Conservation (phyloP, 805 yeast species). For the Wickerhamia fluorescens region DNA sequence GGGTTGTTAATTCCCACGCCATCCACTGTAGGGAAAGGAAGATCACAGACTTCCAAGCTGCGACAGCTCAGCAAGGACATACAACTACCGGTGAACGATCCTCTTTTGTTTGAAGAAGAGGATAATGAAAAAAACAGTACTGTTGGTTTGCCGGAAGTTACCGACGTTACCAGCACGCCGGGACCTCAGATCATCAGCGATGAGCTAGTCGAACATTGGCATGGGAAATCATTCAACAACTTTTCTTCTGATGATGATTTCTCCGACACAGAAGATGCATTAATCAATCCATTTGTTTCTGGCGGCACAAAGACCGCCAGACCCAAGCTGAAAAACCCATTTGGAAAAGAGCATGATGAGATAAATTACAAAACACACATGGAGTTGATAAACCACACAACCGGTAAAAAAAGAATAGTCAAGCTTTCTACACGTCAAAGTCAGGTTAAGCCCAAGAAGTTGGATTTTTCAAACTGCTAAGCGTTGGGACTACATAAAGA, state of each 20-base stretch:
- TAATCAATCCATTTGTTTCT: conserved; percentile 19
- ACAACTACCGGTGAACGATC: too few species aligned
- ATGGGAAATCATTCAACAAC: conserved; percentile 24
- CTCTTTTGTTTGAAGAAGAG: conserved; percentile 22
- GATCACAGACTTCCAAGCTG: too few species aligned
- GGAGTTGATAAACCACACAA: conserved; percentile 26
- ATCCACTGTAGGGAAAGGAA: conserved; percentile 32
- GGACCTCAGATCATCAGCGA: conserved; percentile 26
- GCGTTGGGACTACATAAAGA: too few species aligned
- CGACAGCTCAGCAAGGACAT: too few species aligned
- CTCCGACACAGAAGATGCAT: conserved; percentile 10
- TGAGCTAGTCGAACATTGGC: conserved; percentile 28
- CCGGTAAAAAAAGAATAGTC: conserved; percentile 29
- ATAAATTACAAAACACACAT: conserved; percentile 15
- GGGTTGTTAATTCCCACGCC: conserved; percentile 30
- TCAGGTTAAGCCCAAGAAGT: conserved; percentile 31
- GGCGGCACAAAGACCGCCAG: conserved; percentile 2
- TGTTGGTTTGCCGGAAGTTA: too few species aligned
- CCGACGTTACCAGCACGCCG: too few species aligned
- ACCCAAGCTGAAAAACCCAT: conserved; percentile 4
- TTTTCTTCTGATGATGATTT: conserved; percentile 25
- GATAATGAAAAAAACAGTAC: too few species aligned
- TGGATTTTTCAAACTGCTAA: conserved; percentile 17
- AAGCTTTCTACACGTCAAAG: conserved; percentile 26
- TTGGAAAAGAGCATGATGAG: conserved; percentile 5